Percentiles rank a stretch among this genome's conserved stretches.
Conservation (phyloP, 2,329 filamentous ascomycete genomes). For the Claviceps pusilla region DNA sequence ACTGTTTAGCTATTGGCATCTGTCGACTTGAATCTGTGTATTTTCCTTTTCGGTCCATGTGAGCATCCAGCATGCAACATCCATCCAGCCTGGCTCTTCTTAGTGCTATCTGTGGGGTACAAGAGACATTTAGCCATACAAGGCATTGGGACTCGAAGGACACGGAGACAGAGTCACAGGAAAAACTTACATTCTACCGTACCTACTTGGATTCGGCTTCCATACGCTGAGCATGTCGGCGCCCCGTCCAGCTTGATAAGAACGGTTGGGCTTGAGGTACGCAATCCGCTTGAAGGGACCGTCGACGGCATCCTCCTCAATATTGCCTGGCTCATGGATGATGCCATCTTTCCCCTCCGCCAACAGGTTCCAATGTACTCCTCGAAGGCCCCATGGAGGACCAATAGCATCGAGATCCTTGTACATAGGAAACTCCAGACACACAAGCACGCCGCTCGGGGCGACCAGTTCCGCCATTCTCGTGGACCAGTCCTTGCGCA, state of each 20-base stretch:
- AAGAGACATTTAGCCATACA: neutral
- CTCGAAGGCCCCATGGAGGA: constrained; percentile 2
- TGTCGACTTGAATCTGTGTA: too few relatives aligned
- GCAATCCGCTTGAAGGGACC: neutral
- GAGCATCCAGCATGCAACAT: too few relatives aligned
- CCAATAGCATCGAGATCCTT: neutral
- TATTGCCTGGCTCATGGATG: neutral
- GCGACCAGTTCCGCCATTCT: neutral
- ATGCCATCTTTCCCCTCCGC: constrained; percentile 3
- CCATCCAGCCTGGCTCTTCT: too few relatives aligned
- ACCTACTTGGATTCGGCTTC: neutral
- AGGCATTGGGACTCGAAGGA: neutral
- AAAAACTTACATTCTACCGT: neutral
- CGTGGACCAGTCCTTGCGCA: neutral
- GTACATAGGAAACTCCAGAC: neutral
- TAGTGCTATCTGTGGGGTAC: neutral
- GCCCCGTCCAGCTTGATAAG: neutral
- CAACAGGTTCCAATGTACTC: constrained; percentile 4
- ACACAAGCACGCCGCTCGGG: neutral
- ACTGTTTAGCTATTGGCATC: too few relatives aligned
- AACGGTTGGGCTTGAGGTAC: neutral
- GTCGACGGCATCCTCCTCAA: neutral
- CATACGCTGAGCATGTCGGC: neutral
- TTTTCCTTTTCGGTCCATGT: too few relatives aligned
- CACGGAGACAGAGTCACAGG: neutral